Base-by-base conservation (phyloP, 1,284 basidiomycete genomes). In the Exobasidium rhododendri region DNA sequence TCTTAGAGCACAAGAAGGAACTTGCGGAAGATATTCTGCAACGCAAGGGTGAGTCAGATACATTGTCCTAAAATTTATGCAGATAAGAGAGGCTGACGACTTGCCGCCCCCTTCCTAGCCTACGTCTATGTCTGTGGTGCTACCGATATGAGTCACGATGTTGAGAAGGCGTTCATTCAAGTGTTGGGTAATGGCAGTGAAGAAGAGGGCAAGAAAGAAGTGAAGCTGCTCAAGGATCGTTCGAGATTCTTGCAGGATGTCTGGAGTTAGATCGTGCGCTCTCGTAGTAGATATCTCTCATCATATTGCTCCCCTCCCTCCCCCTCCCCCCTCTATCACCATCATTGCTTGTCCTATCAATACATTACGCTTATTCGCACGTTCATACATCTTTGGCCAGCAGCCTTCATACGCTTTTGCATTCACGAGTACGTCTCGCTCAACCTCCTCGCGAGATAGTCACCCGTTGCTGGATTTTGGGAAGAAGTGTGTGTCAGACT, bases 161-260 rank as follows among this genome's bases (percentile, higher is more conserved):
- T 98, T 31, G 96, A 98, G 82, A 90, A 91, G 72, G 85, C 87
- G 32, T 83, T 98, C 50, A 86, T 86, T 62, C 85, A 84, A 74
- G 91, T 97, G 73, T 84, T 98, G n/a, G 93, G 89, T 24, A 94
- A 93, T 83, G 91, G 91, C 55, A 92, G 91, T 31, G 86, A 86
- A 6, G 94, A 94, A 81, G 60, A 55, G 10, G 94, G 94, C 55
- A 85, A 84, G 3, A 90, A 91, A 66, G 94, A 97, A 83, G 80
- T 96, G 68, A 97, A 96, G 83, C 81, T 92, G 73, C 83, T 97
- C 80, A 97, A 97, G 84, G 94, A 97, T 81, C 85, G 92, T 53
- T 90, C 88, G 67, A 83, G 91, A 73, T 83, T 92, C 56, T 54
- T 69, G 52, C 62, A 71, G 49, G 71, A 73, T 57, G 71, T 73